Evolutionary conservation across 2,329 filamentous ascomycete species (phyloP).

Genomic region (Aspergillus awamori): DNA sequence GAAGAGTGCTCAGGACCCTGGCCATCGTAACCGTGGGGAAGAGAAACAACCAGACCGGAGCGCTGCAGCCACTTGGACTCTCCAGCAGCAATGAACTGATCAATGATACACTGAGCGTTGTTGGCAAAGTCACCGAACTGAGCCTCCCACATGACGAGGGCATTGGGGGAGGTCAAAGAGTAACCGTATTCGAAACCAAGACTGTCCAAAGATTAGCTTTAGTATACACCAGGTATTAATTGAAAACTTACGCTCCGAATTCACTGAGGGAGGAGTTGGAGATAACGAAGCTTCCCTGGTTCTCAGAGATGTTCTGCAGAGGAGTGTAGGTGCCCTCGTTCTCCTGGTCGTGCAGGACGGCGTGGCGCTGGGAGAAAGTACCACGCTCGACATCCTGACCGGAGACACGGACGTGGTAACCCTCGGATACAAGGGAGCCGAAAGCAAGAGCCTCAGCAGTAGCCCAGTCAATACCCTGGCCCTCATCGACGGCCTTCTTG

Average conservation of each 20-base stretch:
- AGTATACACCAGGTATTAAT: no score
- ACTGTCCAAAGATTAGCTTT: conserved; percentile 61
- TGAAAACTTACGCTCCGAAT: conserved; percentile 60
- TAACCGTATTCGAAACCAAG: conserved; percentile 99
- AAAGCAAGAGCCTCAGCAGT: conserved; percentile 96
- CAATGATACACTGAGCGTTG: conserved; percentile 98
- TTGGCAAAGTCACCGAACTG: conserved; percentile 99
- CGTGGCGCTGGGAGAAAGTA: conserved; percentile 97
- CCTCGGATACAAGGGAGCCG: conserved; percentile 85
- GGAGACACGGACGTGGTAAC: conserved; percentile 95
- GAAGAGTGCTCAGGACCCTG: conserved; percentile 99
- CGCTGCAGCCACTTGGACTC: conserved; percentile 99
- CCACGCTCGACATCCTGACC: conserved; percentile 99
- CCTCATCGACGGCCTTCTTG: conserved; percentile 88
- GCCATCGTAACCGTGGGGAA: conserved; percentile 97
- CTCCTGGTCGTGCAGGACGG: conserved; percentile 97
- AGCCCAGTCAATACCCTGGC: conserved; percentile 95
- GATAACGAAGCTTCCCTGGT: conserved; percentile 95
- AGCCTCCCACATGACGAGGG: conserved; percentile 98
- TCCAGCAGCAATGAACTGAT: conserved; percentile 97
- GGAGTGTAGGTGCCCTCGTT: conserved; percentile 91
- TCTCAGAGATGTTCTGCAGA: conserved; percentile 81
- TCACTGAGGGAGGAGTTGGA: conserved; percentile 88
- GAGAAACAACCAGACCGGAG: conserved; percentile 91
- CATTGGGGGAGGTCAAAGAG: conserved; percentile 93